Evolutionary conservation across 2,329 filamentous ascomycete species (phyloP).

Genomic region (Arachnomyces sp.): DNA sequence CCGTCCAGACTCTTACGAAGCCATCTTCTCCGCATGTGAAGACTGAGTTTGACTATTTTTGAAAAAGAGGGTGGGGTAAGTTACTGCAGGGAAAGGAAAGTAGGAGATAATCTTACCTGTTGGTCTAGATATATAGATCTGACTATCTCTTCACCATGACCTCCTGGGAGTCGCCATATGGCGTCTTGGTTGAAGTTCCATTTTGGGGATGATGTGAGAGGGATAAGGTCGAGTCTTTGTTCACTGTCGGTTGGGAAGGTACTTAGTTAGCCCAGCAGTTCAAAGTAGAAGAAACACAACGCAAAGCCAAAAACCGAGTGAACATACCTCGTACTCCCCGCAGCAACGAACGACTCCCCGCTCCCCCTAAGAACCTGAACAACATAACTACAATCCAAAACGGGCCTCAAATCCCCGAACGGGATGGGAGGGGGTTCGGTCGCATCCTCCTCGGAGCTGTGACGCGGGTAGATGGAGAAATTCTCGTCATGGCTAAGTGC

Average conservation of each 20-base stretch:
- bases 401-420: conserved; percentile 50
- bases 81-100: background rate
- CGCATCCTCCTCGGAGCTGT: conserved; percentile 41
- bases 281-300: conserved; percentile 1
- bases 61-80: background rate
- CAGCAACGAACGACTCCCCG: conserved; percentile 37
- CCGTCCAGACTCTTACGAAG: conserved; percentile 30
- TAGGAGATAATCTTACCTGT: conserved; percentile 24
- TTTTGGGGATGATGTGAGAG: conserved; percentile 25
- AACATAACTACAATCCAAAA: conserved; percentile 51
- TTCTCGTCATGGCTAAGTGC: conserved; percentile 56
- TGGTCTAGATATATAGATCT: conserved; percentile 39
- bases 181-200: conserved; percentile 34
- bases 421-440: conserved; percentile 37
- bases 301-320: background rate
- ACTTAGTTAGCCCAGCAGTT: conserved; percentile 1
- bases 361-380: conserved; percentile 43
- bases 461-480: conserved; percentile 49
- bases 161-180: conserved; percentile 35
- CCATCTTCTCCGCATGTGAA: conserved; percentile 41
- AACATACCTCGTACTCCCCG: conserved; percentile 43
- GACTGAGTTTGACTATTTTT: conserved; percentile 27
- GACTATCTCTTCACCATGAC: conserved; percentile 42
- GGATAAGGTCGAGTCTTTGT: conserved; percentile 36
- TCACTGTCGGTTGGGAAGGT: conserved; percentile 20